Evolutionary conservation across 2,329 filamentous ascomycete genomes (phyloP), one percentile per base, ranked within the genome.

Genomic region (Leptographium wingfieldii): DNA sequence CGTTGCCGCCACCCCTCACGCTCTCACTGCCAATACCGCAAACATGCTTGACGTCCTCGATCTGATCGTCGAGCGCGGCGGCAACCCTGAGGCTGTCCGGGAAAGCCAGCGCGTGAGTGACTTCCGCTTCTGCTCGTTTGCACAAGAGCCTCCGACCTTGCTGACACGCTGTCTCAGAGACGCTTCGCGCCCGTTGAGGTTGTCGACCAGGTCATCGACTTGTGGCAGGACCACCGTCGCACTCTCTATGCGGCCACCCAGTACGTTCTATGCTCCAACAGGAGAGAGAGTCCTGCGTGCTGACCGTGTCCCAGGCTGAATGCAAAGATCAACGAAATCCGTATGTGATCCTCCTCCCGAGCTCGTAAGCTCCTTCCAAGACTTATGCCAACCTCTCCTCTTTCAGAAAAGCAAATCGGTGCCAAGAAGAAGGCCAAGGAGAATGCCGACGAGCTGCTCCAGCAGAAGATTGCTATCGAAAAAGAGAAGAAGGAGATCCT

Each of bases 401-500:
- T 12, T 14, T 3, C 49, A 65, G 64, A 65, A 55, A 66, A 66
- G 49, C 58, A 65, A 40, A 66, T 66, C 49, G 64, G 62, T 40
- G 59, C 61, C n/a, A 95, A 92, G 80, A 96, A 95, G 78, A 96
- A 95, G 85, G 86, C 86, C 66, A 96, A 96, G 78, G 90, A 95
- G 76, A 85, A 92, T 71, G 90, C 90, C 49, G 83, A 83, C 66
- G 87, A 91, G 49, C 77, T 96, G 63, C 78, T 96, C 61, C 77
- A 85, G 69, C 78, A 92, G 71, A 96, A 96, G 61, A n/a, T 58
- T 9, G 62, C 57, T 48, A 58, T 62, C 5, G 86, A 92, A 69
- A 86, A 88, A 73, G 80, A 91, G 73, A 92, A 95, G 79, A 92
- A 92, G 75, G 80, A 80, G 53, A 79, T 91, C 61, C 83, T 91